These are phyloP conservation scores for Casuarina equisetifolia DNA, from an alignment of 306 rosid species.

Conservation along the genomic window DNA sequence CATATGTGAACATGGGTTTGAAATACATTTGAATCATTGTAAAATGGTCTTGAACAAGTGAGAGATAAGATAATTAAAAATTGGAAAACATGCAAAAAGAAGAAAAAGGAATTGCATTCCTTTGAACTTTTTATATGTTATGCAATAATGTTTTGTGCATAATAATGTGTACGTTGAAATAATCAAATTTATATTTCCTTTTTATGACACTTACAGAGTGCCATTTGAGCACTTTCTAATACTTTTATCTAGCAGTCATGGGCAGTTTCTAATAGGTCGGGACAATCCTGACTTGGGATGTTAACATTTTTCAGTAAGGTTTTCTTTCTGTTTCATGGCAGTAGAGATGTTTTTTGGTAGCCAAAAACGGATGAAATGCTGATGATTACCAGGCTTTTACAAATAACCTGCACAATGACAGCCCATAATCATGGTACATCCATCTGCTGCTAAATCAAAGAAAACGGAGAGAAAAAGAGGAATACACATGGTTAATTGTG, in stretches of 20 bases:
- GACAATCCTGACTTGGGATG: neutral
- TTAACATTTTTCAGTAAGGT: neutral
- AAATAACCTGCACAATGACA: neutral
- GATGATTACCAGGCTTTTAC: neutral
- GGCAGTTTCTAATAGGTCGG: neutral
- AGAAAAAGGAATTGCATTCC: neutral
- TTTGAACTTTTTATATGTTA: neutral
- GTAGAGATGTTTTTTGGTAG: neutral
- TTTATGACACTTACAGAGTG: neutral
- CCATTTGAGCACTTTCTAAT: neutral
- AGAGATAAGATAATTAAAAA: neutral
- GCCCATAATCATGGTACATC: neutral
- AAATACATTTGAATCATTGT: neutral
- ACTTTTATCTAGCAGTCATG: no score
- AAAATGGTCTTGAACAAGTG: neutral
- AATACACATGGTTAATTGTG: neutral
- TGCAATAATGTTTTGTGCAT: neutral
- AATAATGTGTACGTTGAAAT: neutral
- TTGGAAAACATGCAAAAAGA: neutral
- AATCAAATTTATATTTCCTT: neutral
- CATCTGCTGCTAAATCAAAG: neutral
- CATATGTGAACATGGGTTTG: neutral
- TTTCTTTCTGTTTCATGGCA: neutral
- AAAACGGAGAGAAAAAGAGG: neutral
- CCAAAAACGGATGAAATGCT: neutral